Base-by-base conservation (phyloP, 805 yeast genomes). In the Cyberlindnera misumaiensis region DNA sequence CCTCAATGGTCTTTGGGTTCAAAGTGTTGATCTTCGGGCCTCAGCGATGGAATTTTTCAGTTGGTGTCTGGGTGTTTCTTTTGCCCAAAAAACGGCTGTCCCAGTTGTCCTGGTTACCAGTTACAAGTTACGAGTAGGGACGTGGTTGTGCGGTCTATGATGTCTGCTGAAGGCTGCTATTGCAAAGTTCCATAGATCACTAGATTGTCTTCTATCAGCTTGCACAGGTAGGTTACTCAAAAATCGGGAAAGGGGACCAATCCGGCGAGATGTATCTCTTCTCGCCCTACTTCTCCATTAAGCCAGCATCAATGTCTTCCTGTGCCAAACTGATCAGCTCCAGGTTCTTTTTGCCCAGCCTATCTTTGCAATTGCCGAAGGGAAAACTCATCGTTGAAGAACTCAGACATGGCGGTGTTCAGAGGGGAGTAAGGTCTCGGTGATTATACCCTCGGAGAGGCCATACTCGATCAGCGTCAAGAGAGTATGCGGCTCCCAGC, bases 401-500 rank as follows among this genome's bases (percentile, higher is more conserved):
- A 34, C 18, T 50, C 48, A 16, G 50, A 46, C n/a, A 35, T 35
- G 10, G 45, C 37, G 3, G 49, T 39, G 4, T 49, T 50, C 35
- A 48, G 30, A 28, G 52, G 52, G 31, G 44, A 44, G 10, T 44
- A 48, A 18, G 52, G n/a, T 50, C 39, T 48, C 45, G n/a, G 41
- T 22, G 17, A 48, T 15, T 12, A 48, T 48, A 10, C 46, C 47
- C 14, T 46, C 29, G n/a, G 39, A 30, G 28, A 40, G 39, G 11
- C 40, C 34, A 28, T 32, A 48, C 10, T 39, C 30, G 14, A 48
- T 29, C 18, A 48, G 39, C 49, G 2, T 56, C 49, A 17, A 67
- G 59, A n/a, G 73, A 52, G 20, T 44, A 53, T 57, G 67, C 73
- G 29, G 71, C 67, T 11, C 82, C 80, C 39, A 61, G 8, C 74